Base-by-base conservation (phyloP, 768 basidiomycete species). In the Phylloporus rhodoxanthus region DNA sequence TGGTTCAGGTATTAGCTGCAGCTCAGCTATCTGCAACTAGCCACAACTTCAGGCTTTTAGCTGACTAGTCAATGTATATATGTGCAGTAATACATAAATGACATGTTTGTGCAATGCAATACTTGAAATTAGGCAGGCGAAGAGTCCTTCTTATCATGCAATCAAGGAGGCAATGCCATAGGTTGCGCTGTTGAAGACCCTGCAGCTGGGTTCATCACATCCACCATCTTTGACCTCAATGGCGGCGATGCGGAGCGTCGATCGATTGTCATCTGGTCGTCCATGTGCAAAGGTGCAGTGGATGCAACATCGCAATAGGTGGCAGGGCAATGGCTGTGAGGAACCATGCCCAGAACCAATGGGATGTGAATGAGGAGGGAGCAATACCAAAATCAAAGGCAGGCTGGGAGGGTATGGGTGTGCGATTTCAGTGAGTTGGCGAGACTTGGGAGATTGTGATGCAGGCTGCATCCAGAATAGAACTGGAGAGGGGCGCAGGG, bases 321-420 rank as follows among this genome's bases (percentile, higher is more conserved):
- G 86, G 86, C 1, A 87, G 72, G 1, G 81, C 74, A 38, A 85
- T 78, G 87, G 72, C 55, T 17, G 57, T 6, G 72, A 70, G 5
- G 69, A 84, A 30, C 85, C 66, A 44, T 78, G 68, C 1, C 79
- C 77, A 1, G 69, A 60, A 14, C 85, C 86, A 43, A 86, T 75
- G 10, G 86, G 86, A 21, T 83, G 76, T 39, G 87, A 86, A 61
- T 87, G 87, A 21, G 85, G 84, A 36, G 87, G 87, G 28, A 89
- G 73, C 7, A 78, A 76, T 26, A 75, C 74, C 6, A 82, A 76
- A 11, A 85, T 68, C 21, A 80, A 65, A 0, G 86, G 81, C 74
- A 48, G 70, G 42, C 60, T 73, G 52, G 78, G 70, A 32, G 75
- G 72, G 50, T 76, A 80, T 25, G 54, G 9, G 20, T 62, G 64